phyloP scores from a whole-genome alignment of 176 grass and related monocot species.

The Rhynchospora breviuscula region DNA sequence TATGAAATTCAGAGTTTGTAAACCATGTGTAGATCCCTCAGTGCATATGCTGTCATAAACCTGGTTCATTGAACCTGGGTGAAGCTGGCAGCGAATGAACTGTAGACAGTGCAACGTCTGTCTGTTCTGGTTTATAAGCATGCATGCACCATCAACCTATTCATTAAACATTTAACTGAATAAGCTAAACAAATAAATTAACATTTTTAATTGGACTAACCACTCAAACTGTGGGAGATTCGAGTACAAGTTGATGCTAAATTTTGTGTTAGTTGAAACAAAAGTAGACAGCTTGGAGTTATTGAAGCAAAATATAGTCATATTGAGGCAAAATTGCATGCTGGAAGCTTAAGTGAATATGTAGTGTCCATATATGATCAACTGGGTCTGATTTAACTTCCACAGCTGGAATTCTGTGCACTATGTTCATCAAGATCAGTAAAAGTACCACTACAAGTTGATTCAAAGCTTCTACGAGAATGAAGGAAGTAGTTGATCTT shows the following conservation, averaged over 20 bases:
- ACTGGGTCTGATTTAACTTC: background rate
- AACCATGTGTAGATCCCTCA: constrained; percentile 24
- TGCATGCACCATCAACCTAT: constrained; percentile 33
- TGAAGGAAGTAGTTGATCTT: background rate
- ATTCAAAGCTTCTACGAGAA: background rate
- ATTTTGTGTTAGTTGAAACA: background rate
- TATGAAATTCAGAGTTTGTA: constrained; percentile 29
- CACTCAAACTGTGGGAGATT: background rate
- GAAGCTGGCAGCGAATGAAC: constrained; percentile 31
- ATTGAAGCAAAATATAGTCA: background rate
- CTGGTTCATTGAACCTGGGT: constrained; percentile 19
- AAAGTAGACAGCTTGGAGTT: background rate
- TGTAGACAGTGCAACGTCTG: constrained; percentile 28
- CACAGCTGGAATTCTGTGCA: background rate
- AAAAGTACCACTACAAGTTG: background rate
- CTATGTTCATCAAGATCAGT: background rate
- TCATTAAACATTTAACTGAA: background rate
- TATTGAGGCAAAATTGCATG: background rate
- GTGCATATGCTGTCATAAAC: constrained; percentile 25
- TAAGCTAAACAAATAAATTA: background rate
- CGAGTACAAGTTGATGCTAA: background rate
- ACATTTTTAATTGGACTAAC: background rate
- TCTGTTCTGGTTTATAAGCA: constrained; percentile 33
- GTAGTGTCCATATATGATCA: background rate
- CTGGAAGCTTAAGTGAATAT: background rate